Evolutionary conservation across 1,284 basidiomycete species (phyloP), one percentile per base, ranked within the genome.

Genomic region (Porodaedalea pini): DNA sequence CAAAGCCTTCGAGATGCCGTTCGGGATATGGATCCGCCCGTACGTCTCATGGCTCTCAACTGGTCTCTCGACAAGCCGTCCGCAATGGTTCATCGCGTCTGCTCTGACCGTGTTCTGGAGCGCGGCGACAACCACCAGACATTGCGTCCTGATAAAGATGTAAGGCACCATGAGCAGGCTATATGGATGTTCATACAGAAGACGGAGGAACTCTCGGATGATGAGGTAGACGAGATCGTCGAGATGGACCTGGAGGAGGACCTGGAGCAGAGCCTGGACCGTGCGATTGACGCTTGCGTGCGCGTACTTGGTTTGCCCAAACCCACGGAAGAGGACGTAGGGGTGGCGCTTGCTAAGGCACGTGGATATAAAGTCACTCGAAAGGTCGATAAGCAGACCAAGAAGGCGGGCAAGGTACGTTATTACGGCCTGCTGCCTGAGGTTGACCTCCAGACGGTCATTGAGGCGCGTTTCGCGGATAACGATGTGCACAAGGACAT

Each of bases 71-170:
- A 82, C 56, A 69, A 75, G 19, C 78, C 86, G 0, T 73, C 64
- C 1, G 73, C 81, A 0, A 81, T 69, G 60, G 71, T 90, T 13
- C 85, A 92, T 61, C 83, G 88, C 0, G 77, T 95, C 36, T 93
- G 89, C 65, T 79, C 82, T 1, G 85, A 90, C 60, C 86, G 94
- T 15, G 78, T 98, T 47, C 66, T 82, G 4, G 62, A 63, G 17
- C 87, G 94, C 3, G 95, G 94, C 0, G 80, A 84, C 4, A 90
- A 88, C 60, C 94, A 98, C 72, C 94, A 96, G 67, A 81, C 82
- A 0, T 80, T 98, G 0, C 79, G 78, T 40, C 83, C 87, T 0
- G 85, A 92, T 66, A 59, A 62, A 1, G 56, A 53, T 4, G 61
- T 63, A 5, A 81, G 80, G 59, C 68, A 74, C 17, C 91, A 98